These are phyloP conservation scores for Microbotryomycetes sp. DNA, from an alignment of 1,284 basidiomycete genomes.

Conservation along the genomic window DNA sequence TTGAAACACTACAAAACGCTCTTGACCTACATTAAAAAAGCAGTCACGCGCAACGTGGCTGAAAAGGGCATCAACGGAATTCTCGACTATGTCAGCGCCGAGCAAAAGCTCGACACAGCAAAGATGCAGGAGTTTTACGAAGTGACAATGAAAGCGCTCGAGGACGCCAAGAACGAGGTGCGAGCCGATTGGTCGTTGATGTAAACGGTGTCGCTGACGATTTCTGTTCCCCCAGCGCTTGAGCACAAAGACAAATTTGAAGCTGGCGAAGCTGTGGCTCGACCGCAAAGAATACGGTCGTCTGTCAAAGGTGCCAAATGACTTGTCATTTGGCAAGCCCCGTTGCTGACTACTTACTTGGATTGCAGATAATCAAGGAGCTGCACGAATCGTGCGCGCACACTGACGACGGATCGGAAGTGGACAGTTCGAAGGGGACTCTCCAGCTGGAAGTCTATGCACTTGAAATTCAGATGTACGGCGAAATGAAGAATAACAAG, in stretches of 20 bases:
- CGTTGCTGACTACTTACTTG: no score
- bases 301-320: conserved; percentile 68
- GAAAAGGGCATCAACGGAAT: conserved; percentile 99
- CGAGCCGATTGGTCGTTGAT: conserved; percentile 24
- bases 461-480: conserved; percentile 99
- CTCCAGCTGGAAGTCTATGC: conserved; percentile 97
- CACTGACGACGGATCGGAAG: conserved; percentile 44
- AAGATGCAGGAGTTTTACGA: conserved; percentile 92
- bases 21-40: conserved; percentile 84
- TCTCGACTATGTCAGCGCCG: conserved; percentile 88
- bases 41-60: conserved; percentile 66
- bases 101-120: conserved; percentile 71
- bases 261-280: conserved; percentile 94
- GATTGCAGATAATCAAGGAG: conserved; percentile 45
- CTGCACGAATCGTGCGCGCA: conserved; percentile 47
- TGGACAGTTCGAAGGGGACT: conserved; percentile 80
- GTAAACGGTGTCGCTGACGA: not conserved
- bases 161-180: conserved; percentile 93
- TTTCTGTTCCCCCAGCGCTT: conserved; percentile 55
- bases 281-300: conserved; percentile 86
- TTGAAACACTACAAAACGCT: conserved; percentile 77
- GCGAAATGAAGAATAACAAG: conserved; percentile 87
- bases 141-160: conserved; percentile 78
- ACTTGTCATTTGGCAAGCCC: not conserved
- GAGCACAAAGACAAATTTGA: conserved; percentile 91